Percentiles rank a stretch among this genome's conserved stretches.
Conservation (phyloP, 805 yeast genomes). For the Starmerella roubikii region DNA sequence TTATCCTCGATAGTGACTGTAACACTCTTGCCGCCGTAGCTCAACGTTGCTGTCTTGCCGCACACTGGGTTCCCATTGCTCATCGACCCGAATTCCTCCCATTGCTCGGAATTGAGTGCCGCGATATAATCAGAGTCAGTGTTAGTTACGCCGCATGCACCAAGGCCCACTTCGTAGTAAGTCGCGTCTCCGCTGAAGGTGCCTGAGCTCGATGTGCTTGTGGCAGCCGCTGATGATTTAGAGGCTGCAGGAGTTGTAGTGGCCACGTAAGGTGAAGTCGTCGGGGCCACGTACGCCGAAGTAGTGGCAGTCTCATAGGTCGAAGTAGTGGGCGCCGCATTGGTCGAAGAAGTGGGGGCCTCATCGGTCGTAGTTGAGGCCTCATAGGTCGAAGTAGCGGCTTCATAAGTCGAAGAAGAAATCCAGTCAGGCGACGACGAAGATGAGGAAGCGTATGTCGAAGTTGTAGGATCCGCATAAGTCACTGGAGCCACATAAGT, state of each 20-base stretch:
- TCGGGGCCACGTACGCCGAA: slow-evolving; percentile 8
- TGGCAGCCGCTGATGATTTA: slow-evolving; percentile 8
- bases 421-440: not conserved
- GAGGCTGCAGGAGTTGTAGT: slow-evolving; percentile 4
- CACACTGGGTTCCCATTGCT: slow-evolving; percentile 37
- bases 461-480: slow-evolving; percentile 8
- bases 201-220: slow-evolving; percentile 12
- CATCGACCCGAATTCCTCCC: slow-evolving; percentile 27
- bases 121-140: slow-evolving; percentile 37
- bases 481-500: slow-evolving; percentile 9
- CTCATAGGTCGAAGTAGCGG: slow-evolving; percentile 3
- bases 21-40: slow-evolving; percentile 38
- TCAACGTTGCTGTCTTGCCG: slow-evolving; percentile 38
- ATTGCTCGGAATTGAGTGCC: slow-evolving; percentile 36
- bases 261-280: no score
- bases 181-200: slow-evolving; percentile 27
- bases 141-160: slow-evolving; percentile 43
- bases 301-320: slow-evolving; percentile 7
- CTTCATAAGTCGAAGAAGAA: not conserved
- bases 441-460: slow-evolving; percentile 8
- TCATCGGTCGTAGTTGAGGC: not conserved
- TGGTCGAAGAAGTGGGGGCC: slow-evolving; percentile 4
- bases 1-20: slow-evolving; percentile 44
- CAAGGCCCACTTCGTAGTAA: slow-evolving; percentile 30
- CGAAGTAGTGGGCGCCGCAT: slow-evolving; percentile 9